Evolutionary conservation across 805 yeast species (phyloP).

Genomic region (Kuraishia piskuri): DNA sequence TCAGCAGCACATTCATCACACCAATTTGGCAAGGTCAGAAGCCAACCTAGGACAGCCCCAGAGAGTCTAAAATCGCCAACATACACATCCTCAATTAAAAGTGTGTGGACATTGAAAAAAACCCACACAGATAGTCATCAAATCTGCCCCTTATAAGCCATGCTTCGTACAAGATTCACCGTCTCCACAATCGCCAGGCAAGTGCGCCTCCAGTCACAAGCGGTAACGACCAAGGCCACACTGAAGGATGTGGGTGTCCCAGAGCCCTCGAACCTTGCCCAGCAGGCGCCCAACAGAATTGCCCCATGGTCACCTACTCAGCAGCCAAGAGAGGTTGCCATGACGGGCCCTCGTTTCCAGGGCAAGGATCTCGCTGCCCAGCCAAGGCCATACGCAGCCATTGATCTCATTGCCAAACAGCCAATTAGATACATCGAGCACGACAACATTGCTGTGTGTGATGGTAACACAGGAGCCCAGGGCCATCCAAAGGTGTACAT

Average conservation of each 20-base stretch:
- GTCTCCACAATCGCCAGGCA: neutral
- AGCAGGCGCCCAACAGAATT: slow-evolving; percentile 73
- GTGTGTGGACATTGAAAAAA: neutral
- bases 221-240: slow-evolving; percentile 4
- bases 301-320: slow-evolving; percentile 69
- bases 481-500: slow-evolving; percentile 84
- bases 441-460: slow-evolving; percentile 68
- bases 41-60: neutral
- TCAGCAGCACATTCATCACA: no score
- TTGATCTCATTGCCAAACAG: slow-evolving; percentile 68
- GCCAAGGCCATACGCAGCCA: slow-evolving; percentile 79
- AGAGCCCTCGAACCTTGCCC: slow-evolving; percentile 15
- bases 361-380: slow-evolving; percentile 61
- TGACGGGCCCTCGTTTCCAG: slow-evolving; percentile 55
- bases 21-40: neutral
- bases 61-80: neutral
- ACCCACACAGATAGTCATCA: neutral
- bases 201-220: neutral
- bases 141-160: neutral
- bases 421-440: slow-evolving; percentile 57
- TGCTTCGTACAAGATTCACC: neutral
- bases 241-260: slow-evolving; percentile 12
- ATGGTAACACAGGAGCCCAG: slow-evolving; percentile 63
- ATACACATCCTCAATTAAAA: neutral
- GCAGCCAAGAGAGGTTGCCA: slow-evolving; percentile 46